phyloP scores from a whole-genome alignment of 1,139 yeast genomes.

The Pichia sp. region DNA sequence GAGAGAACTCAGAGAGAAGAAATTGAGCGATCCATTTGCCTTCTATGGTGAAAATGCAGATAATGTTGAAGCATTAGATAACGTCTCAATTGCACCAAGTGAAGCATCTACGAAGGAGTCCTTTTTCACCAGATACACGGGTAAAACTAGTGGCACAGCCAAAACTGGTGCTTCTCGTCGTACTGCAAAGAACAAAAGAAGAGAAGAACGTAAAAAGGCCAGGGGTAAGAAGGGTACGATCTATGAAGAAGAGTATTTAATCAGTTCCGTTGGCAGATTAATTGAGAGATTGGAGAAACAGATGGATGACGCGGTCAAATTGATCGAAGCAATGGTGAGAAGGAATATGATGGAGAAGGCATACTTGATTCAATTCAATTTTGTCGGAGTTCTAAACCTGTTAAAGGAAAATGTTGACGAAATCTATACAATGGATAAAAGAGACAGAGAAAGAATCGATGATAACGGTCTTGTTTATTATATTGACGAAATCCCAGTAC shows the following conservation, averaged over 20 bases:
- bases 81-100: conserved; percentile 90
- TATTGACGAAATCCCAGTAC: conserved; percentile 65
- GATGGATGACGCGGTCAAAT: conserved; percentile 59
- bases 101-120: conserved; percentile 91
- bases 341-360: conserved; percentile 75
- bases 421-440: conserved; percentile 72
- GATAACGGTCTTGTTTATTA: conserved; percentile 80
- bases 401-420: conserved; percentile 57
- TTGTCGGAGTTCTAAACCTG: conserved; percentile 47
- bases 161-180: conserved; percentile 92
- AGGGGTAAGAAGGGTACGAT: conserved; percentile 97
- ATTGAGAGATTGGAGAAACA: conserved; percentile 75
- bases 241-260: conserved; percentile 92
- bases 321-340: conserved; percentile 72
- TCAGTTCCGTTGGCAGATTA: conserved; percentile 80
- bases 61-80: conserved; percentile 76
- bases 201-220: conserved; percentile 94
- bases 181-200: conserved; percentile 83
- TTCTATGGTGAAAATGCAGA: conserved; percentile 62
- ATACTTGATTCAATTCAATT: conserved; percentile 64
- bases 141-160: conserved; percentile 92
- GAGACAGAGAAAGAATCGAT: conserved; percentile 80
- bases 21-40: conserved; percentile 74
- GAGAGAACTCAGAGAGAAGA: conserved; percentile 77
- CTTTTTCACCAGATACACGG: conserved; percentile 90